Conservation (phyloP, 306 rosid genomes). For the Malus sieversii region DNA sequence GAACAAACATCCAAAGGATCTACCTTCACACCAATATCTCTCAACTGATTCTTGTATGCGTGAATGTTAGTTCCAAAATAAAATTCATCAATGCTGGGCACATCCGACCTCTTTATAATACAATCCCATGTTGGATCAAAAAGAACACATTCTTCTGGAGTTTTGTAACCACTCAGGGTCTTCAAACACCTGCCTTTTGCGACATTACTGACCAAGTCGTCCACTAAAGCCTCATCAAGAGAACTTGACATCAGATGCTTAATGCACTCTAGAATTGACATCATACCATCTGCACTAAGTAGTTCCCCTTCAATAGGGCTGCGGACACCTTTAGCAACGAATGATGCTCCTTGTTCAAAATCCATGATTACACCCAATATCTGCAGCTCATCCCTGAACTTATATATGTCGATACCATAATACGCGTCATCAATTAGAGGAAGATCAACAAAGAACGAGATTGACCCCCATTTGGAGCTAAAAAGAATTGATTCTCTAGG, state of each 20-base stretch:
- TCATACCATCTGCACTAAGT: constrained; percentile 2
- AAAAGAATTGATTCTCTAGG: constrained; percentile 5
- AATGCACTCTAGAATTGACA: constrained; percentile 12
- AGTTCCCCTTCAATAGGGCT: background rate
- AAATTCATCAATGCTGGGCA: constrained; percentile 4
- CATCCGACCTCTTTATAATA: constrained; percentile 11
- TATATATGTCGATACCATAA: constrained; percentile 1
- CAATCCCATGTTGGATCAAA: constrained; percentile 17
- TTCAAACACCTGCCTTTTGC: constrained; percentile 6
- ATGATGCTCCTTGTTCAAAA: constrained; percentile 10
- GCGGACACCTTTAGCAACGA: constrained; percentile 11
- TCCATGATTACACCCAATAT: constrained; percentile 15
- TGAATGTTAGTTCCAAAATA: background rate
- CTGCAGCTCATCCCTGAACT: constrained; percentile 12
- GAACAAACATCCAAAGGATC: constrained; percentile 15
- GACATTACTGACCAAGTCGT: background rate
- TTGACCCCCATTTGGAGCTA: constrained; percentile 7
- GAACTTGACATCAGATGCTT: background rate
- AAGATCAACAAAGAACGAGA: constrained; percentile 10
- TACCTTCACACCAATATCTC: constrained; percentile 11
- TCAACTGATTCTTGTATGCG: background rate
- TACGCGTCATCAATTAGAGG: constrained; percentile 17
- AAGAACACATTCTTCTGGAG: constrained; percentile 8
- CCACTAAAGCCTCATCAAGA: background rate
- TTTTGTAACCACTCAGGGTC: constrained; percentile 6